Base-by-base conservation (phyloP, 495 filamentous ascomycete genomes). In the Podospora pseudocomata region DNA sequence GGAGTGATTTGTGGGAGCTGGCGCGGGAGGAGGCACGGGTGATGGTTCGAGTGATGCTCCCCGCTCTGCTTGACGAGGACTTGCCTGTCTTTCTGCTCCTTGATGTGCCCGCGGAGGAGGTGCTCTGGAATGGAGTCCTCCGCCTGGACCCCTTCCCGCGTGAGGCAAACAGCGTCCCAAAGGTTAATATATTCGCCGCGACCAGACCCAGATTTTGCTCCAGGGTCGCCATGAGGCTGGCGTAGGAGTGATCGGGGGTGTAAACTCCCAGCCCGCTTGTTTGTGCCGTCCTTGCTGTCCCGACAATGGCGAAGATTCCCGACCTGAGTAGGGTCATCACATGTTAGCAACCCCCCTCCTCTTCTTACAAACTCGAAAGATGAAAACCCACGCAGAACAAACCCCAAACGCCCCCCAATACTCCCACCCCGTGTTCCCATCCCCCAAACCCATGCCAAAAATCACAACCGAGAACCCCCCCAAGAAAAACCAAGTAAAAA, bases 401-500 rank as follows among this genome's bases (percentile, higher is more conserved):
- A 78, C 67, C 2, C 64, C 56, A 4, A 73, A 72, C 2, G 77
- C 64, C 19, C 69, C 61, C 63, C 78, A 79, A 56, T 78, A 77
- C 53, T 76, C 76, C 78, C 78, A 78, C 7, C 66, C 65, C 27
- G 69, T 61, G 19, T 73, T 70, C 5, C 74, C 67, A 28, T 72
- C 65, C 26, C 23, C 55, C 13, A 13, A 2, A 5, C 39, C 39
- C 9, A 1, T 49, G 6, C 39, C 39, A 49, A 23, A 23, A 23
- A 13, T 49, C 13, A 49, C 39, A 6, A 49, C 39, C 6, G 76
- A 74, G 15, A 79, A 68, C 27, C 75, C 65, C 3, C 76, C 68
- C n/a, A 80, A 73, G 55, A 80, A 78, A 27, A 79, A 69, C 72
- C 75, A 77, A 13, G 75, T 73, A 63, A 77, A 76, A 54, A 80